Conservation (phyloP, 306 rosid genomes). For the Acacia crassicarpa region DNA sequence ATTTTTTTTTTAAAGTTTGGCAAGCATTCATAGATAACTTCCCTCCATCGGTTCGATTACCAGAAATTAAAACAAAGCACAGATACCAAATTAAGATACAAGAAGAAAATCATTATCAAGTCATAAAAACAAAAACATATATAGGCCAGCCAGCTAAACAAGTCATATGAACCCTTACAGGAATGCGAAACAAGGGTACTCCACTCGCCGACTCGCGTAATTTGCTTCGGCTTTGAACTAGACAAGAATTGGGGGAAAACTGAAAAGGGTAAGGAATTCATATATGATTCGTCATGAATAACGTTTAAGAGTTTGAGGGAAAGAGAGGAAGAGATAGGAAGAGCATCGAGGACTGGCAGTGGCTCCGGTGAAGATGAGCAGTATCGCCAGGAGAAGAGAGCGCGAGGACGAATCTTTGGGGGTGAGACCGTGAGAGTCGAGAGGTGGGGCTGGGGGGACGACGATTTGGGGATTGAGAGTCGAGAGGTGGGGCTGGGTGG, state of each 20-base stretch:
- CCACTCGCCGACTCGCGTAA: slow-evolving; percentile 43
- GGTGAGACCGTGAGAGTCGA: too few species aligned
- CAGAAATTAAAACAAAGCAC: slow-evolving; percentile 28
- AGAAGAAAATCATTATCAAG: slow-evolving; percentile 14
- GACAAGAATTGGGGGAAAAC: slow-evolving; percentile 12
- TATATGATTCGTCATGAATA: neutral
- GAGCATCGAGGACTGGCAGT: slow-evolving; percentile 50
- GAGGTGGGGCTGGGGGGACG: too few species aligned
- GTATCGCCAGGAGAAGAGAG: slow-evolving; percentile 71
- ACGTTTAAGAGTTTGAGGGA: neutral
- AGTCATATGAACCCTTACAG: slow-evolving; percentile 70
- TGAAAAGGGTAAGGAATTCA: slow-evolving; percentile 7
- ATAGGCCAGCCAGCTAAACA: slow-evolving; percentile 8
- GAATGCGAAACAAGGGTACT: slow-evolving; percentile 55
- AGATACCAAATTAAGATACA: slow-evolving; percentile 35
- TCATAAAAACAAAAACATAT: neutral
- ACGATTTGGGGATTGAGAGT: too few species aligned
- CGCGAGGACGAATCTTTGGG: neutral
- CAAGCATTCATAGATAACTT: too few species aligned
- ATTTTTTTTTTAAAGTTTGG: too few species aligned
- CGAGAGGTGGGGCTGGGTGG: too few species aligned
- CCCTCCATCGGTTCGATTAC: slow-evolving; percentile 53
- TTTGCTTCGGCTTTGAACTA: slow-evolving; percentile 46
- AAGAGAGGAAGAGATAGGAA: neutral
- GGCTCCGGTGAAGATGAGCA: slow-evolving; percentile 48